These are phyloP conservation scores for Aspergillus incahuasiensis DNA, from an alignment of 495 filamentous ascomycete species.

Conservation along the genomic window DNA sequence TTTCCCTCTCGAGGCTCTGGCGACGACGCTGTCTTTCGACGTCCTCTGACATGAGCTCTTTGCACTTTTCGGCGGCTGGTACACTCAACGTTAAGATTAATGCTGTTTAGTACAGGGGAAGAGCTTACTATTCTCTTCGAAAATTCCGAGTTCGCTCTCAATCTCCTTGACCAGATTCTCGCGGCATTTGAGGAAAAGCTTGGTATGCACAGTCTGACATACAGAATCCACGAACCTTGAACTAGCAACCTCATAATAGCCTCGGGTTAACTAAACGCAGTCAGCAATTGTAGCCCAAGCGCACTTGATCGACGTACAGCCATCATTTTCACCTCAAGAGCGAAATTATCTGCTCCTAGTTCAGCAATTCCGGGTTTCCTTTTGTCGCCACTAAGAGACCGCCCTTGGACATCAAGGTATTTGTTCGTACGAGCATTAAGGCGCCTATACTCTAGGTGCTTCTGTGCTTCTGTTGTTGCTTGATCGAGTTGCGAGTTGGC, in stretches of 20 bases:
- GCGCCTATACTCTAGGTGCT: conserved; percentile 12
- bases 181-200: conserved; percentile 43
- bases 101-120: neutral
- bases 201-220: conserved; percentile 40
- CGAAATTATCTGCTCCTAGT: conserved; percentile 40
- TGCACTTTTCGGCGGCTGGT: conserved; percentile 33
- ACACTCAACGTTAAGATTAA: neutral
- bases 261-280: conserved; percentile 33
- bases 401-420: conserved; percentile 15
- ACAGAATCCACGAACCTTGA: conserved; percentile 46
- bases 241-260: conserved; percentile 52
- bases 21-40: conserved; percentile 39
- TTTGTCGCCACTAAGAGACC: no score
- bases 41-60: conserved; percentile 48
- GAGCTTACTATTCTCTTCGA: conserved; percentile 34
- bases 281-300: neutral
- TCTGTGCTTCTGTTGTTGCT: conserved; percentile 6
- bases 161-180: conserved; percentile 33
- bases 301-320: conserved; percentile 31
- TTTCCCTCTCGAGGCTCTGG: conserved; percentile 33
- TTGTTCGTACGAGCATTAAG: conserved; percentile 9
- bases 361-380: conserved; percentile 22
- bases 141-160: conserved; percentile 28
- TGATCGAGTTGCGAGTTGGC: conserved; percentile 21
- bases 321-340: conserved; percentile 47